Percentiles rank a stretch among this genome's conserved stretches.
phyloP scores from a whole-genome alignment of 352 stramenopile species.

The Pythium coloratum region DNA sequence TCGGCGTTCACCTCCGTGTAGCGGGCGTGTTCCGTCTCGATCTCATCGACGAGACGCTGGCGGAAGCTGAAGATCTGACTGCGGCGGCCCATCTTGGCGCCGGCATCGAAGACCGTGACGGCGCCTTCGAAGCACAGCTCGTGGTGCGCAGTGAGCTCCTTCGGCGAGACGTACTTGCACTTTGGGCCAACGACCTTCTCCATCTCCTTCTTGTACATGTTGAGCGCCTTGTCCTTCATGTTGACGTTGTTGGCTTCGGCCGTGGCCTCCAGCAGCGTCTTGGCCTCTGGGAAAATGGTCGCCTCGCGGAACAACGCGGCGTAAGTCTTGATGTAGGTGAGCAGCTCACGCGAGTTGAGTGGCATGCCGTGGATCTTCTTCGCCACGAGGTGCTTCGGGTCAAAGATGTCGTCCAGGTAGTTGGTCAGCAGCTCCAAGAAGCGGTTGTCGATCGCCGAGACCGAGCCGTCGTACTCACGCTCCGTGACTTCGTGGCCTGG shows the following conservation, averaged over 20 bases:
- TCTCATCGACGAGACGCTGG: conserved; percentile 81
- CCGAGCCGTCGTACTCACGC: conserved; percentile 95
- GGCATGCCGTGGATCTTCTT: conserved; percentile 95
- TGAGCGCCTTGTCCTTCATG: conserved; percentile 79
- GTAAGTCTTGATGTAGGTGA: conserved; percentile 97
- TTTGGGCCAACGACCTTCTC: conserved; percentile 85
- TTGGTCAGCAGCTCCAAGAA: conserved; percentile 95
- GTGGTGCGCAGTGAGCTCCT: conserved; percentile 91
- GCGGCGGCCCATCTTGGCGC: conserved; percentile 94
- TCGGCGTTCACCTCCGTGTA: conserved; percentile 95
- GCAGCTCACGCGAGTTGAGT: conserved; percentile 93
- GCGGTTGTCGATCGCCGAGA: conserved; percentile 92
- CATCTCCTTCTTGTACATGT: conserved; percentile 95
- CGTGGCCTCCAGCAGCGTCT: conserved; percentile 97
- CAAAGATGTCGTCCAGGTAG: conserved; percentile 96
- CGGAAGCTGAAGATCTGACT: conserved; percentile 90
- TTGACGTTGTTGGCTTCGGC: conserved; percentile 98
- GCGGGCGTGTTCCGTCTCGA: conserved; percentile 87
- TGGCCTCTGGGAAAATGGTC: conserved; percentile 96
- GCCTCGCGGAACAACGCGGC: conserved; percentile 95
- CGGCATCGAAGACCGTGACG: conserved; percentile 91
- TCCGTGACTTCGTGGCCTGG: conserved; percentile 96
- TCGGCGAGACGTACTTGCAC: conserved; percentile 86
- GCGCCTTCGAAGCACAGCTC: conserved; percentile 73
- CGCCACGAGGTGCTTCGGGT: conserved; percentile 71